Conservation (phyloP, 805 yeast genomes). For the Lachancea kluyveri region DNA sequence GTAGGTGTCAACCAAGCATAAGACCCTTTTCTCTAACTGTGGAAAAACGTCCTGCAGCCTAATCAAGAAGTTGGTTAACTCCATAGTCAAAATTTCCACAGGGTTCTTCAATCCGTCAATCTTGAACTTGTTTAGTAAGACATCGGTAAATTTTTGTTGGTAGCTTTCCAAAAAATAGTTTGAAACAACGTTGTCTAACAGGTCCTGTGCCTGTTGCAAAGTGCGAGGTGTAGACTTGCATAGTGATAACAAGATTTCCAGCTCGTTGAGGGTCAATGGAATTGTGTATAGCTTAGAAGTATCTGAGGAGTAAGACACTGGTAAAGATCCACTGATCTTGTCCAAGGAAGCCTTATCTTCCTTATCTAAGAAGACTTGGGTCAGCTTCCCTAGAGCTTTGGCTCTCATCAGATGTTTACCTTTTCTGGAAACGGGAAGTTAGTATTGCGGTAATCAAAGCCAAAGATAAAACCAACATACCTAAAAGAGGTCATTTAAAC, state of each 20-base stretch:
- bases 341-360: slow-evolving; percentile 9
- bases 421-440: too few relatives aligned
- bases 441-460: too few relatives aligned
- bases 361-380: background rate
- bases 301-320: slow-evolving; percentile 23
- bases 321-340: slow-evolving; percentile 21
- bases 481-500: too few relatives aligned
- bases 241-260: slow-evolving; percentile 49
- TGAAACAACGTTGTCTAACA: slow-evolving; percentile 37
- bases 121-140: slow-evolving; percentile 29
- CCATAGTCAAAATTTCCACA: slow-evolving; percentile 34
- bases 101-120: slow-evolving; percentile 32
- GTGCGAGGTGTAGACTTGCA: slow-evolving; percentile 34
- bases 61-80: slow-evolving; percentile 30
- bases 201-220: slow-evolving; percentile 33
- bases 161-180: slow-evolving; percentile 47
- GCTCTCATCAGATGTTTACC: slow-evolving; percentile 5
- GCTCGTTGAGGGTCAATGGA: slow-evolving; percentile 45
- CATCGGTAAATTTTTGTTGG: slow-evolving; percentile 40
- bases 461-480: too few relatives aligned
- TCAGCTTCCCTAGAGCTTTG: slow-evolving; percentile 4
- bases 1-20: slow-evolving; percentile 21
- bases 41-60: slow-evolving; percentile 25
- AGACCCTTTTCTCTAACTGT: slow-evolving; percentile 15
- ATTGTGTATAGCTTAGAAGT: slow-evolving; percentile 28